These are phyloP conservation scores for Singerocomus inundabilis DNA, from an alignment of 1,284 basidiomycete genomes.

Conservation along the genomic window DNA sequence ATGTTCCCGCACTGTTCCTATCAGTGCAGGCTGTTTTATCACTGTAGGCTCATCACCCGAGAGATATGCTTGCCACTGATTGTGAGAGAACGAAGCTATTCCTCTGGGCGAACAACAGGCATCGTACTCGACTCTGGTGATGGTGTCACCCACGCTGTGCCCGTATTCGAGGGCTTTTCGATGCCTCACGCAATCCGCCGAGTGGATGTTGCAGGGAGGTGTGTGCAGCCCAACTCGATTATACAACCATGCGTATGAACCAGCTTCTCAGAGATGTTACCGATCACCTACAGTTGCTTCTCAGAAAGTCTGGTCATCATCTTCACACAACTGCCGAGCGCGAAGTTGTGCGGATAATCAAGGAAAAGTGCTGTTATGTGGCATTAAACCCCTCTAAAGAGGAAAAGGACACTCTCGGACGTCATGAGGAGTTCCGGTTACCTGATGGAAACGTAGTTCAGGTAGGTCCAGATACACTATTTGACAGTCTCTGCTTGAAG, in stretches of 20 bases:
- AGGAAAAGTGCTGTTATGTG: constrained; percentile 97
- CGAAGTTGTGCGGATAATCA: constrained; percentile 96
- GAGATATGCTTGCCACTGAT: constrained; percentile 11
- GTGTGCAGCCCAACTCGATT: constrained; percentile 23
- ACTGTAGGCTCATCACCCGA: constrained; percentile 56
- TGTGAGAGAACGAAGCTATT: constrained; percentile 67
- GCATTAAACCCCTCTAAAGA: constrained; percentile 90
- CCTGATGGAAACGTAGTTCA: constrained; percentile 95
- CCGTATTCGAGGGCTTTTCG: constrained; percentile 98
- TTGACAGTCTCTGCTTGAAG: constrained; percentile 5
- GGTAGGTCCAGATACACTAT: constrained; percentile 45
- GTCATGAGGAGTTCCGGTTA: constrained; percentile 87
- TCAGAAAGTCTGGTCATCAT: constrained; percentile 94
- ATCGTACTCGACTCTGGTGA: constrained; percentile 99
- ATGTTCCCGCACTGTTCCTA: constrained; percentile 96
- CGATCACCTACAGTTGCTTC: constrained; percentile 90
- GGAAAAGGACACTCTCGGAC: constrained; percentile 83
- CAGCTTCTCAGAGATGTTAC: constrained; percentile 79
- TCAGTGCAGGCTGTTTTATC: constrained; percentile 97
- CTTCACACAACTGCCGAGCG: constrained; percentile 96
- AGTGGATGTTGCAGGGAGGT: constrained; percentile 95
- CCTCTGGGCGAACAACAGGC: constrained; percentile 97
- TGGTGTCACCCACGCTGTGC: constrained; percentile 98
- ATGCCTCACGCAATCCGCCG: constrained; percentile 98
- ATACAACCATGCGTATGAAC: constrained; percentile 14